phyloP scores from a whole-genome alignment of 257 asterid species.

The Solanum chmielewskii region DNA sequence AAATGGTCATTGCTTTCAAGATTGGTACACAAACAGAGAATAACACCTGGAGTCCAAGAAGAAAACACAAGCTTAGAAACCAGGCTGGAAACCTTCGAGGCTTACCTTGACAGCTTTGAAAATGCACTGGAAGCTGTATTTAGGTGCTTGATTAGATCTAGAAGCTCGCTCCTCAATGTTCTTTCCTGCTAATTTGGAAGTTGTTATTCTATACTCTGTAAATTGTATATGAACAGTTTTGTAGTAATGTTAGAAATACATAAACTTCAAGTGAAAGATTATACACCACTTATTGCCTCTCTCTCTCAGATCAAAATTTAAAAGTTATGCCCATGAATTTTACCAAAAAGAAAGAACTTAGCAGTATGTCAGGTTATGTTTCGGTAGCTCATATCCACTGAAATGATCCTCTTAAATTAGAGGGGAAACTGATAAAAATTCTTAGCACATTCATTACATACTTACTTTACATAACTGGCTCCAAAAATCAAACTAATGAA shows the following conservation, averaged over 20 bases:
- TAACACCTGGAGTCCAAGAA: conserved; percentile 7
- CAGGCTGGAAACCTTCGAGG: neutral
- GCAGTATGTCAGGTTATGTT: neutral
- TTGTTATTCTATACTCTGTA: neutral
- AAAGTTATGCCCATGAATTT: neutral
- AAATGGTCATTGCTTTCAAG: conserved; percentile 27
- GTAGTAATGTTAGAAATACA: neutral
- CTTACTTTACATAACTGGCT: neutral
- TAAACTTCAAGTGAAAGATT: neutral
- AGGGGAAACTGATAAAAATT: neutral
- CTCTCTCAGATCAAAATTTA: neutral
- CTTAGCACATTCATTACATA: neutral
- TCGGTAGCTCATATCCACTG: neutral
- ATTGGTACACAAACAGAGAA: conserved; percentile 9
- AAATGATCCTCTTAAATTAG: neutral
- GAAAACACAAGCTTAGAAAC: neutral
- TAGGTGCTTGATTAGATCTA: conserved; percentile 4
- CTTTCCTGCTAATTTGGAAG: neutral
- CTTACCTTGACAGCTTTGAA: neutral
- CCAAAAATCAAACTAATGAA: neutral
- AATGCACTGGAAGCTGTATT: neutral
- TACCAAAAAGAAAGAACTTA: neutral
- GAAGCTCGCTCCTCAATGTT: neutral
- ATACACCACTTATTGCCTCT: neutral
- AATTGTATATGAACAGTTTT: neutral